Conservation (phyloP, 1,284 basidiomycete species). For the Gastroboletus turbinatus region DNA sequence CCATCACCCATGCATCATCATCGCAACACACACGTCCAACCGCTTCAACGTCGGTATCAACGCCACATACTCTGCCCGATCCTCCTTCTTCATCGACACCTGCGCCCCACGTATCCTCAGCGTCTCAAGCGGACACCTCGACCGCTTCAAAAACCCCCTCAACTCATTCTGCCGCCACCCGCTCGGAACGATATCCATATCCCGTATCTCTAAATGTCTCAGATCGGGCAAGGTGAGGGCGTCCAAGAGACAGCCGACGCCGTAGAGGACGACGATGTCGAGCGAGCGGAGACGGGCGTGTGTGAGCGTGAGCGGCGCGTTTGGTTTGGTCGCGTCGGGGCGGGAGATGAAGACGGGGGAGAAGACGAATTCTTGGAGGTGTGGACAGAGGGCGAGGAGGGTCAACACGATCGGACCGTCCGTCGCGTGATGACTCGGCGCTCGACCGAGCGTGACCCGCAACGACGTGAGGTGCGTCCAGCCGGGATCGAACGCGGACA, state of each 20-base stretch:
- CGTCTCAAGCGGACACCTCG: conserved; percentile 20
- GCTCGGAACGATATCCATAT: conserved; percentile 19
- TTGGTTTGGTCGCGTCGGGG: neutral
- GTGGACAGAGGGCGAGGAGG: conserved; percentile 19
- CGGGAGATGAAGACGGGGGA: conserved; percentile 12
- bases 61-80: conserved; percentile 9
- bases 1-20: conserved; percentile 8
- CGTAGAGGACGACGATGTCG: conserved; percentile 18
- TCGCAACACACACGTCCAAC: conserved; percentile 15
- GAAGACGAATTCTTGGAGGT: conserved; percentile 16
- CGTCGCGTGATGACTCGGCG: neutral
- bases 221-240: conserved; percentile 13
- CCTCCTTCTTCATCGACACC: conserved; percentile 16
- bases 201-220: conserved; percentile 6
- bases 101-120: conserved; percentile 18
- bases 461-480: conserved; percentile 18
- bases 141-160: conserved; percentile 17
- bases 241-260: conserved; percentile 8
- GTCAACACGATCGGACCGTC: conserved; percentile 3
- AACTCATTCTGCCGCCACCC: conserved; percentile 15
- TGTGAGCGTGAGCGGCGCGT: neutral
- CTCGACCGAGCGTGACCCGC: conserved; percentile 4
- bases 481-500: conserved; percentile 14
- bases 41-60: conserved; percentile 23
- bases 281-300: conserved; percentile 10